Base-by-base conservation (phyloP, 2,329 filamentous ascomycete species). In the Cordyceps militaris region DNA sequence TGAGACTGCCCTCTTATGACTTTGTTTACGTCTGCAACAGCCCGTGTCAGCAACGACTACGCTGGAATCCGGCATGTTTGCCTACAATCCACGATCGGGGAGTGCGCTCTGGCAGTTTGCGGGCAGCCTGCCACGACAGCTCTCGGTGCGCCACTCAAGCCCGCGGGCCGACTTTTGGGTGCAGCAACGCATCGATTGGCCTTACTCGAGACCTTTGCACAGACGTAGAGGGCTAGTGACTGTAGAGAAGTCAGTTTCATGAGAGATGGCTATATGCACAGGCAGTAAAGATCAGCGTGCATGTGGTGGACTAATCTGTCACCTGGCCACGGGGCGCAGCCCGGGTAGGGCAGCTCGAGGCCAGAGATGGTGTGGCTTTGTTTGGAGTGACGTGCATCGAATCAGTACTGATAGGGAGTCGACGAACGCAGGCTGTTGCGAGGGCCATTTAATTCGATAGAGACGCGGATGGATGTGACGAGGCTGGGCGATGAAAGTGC, bases 271-370 rank as follows among this genome's bases (percentile, higher is more conserved):
- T 36, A 38, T 48, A 16, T 46, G 53, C 43, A 40, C 30, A 14
- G 32, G 23, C 24, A 11, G 11, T 7, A 40, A 40, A 56, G 53
- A 56, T 56, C 53, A 48, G 32, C 53, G 32, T 23, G 11, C 43
- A 55, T 55, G 52, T 42, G 52, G 52, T 47, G 40, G 42, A 46
- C 42, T 44, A 28, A 46, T 36, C 51, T n/a, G 43, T 56, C 53
- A 56, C 53, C 53, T 56, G 53, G 53, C 43, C 24, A 26, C n/a
- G 7, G n/a, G n/a, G 14, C 14, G n/a, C n/a, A n/a, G n/a, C n/a
- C n/a, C n/a, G n/a, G n/a, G n/a, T n/a, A 19, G 28, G 32, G 34
- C 10, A 56, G 11, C 10, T 9, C 7, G 30, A 55, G 9, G 30
- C 23, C 21, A 16, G 40, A 30, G 43, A 38, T 26, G 53, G 53